Percentiles rank a stretch among this genome's conserved stretches.
Evolutionary conservation across 2,329 filamentous ascomycete genomes (phyloP).

Genomic region (Davidsoniella australis): DNA sequence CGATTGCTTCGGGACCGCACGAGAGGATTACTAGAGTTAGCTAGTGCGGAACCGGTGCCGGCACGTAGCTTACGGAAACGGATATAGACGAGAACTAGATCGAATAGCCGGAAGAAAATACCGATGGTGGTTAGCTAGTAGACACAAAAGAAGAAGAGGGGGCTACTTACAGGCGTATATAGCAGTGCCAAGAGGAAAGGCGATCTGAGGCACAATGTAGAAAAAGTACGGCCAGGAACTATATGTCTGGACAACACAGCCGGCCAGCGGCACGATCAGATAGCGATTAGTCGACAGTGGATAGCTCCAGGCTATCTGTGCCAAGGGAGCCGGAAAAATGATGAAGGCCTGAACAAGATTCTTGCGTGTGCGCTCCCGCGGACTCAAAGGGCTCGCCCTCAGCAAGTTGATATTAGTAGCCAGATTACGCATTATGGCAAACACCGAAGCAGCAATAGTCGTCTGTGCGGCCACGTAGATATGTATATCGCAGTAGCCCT

Average conservation of each 20-base stretch:
- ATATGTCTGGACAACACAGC: constrained; percentile 29
- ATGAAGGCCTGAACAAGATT: constrained; percentile 32
- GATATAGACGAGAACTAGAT: constrained; percentile 27
- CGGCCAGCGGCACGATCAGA: constrained; percentile 30
- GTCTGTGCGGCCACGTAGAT: constrained; percentile 29
- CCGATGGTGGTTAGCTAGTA: constrained; percentile 1
- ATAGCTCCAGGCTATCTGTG: constrained; percentile 32
- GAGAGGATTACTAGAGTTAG: constrained; percentile 6
- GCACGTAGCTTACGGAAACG: constrained; percentile 31
- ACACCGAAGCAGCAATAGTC: constrained; percentile 32
- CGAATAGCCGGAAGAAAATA: not conserved
- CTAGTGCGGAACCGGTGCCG: constrained; percentile 23
- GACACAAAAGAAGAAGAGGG: not conserved
- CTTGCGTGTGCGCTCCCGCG: constrained; percentile 25
- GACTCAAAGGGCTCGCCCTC: constrained; percentile 24
- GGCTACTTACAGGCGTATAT: constrained; percentile 30
- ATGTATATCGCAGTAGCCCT: constrained; percentile 37
- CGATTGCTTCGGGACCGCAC: constrained; percentile 20
- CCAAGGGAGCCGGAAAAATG: constrained; percentile 35
- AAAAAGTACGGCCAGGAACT: constrained; percentile 32
- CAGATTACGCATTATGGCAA: constrained; percentile 38
- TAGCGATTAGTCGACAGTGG: constrained; percentile 32
- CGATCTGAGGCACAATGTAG: constrained; percentile 28
- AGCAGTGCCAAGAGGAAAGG: constrained; percentile 27
- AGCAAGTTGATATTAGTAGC: constrained; percentile 31